Evolutionary conservation across 352 stramenopile genomes (phyloP).

Genomic region (Peronospora belbahrii): DNA sequence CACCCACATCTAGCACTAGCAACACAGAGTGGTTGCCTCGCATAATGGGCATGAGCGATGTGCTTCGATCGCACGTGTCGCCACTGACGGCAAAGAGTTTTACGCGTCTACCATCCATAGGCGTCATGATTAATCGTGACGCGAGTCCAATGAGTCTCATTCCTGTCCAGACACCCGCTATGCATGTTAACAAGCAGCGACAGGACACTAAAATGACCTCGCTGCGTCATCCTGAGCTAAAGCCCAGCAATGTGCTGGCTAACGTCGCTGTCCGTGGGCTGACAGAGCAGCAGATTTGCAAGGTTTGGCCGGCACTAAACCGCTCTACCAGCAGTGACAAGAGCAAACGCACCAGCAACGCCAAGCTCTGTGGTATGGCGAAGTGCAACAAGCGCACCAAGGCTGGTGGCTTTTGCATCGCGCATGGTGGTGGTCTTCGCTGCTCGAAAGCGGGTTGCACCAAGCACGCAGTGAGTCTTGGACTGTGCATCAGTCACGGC

Average conservation of each 20-base stretch:
- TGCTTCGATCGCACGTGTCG: constrained; percentile 41
- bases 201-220: constrained; percentile 24
- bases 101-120: constrained; percentile 53
- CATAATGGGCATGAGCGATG: constrained; percentile 55
- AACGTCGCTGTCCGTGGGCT: constrained; percentile 44
- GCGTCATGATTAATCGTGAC: constrained; percentile 58
- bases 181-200: constrained; percentile 58
- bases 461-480: constrained; percentile 77
- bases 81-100: constrained; percentile 32
- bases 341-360: constrained; percentile 42
- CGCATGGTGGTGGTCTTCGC: constrained; percentile 65
- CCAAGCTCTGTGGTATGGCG: constrained; percentile 71
- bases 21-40: constrained; percentile 35
- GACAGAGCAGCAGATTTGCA: constrained; percentile 24
- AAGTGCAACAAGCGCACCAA: constrained; percentile 78
- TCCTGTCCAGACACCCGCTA: constrained; percentile 52
- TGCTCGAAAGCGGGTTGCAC: constrained; percentile 65
- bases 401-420: constrained; percentile 72
- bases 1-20: background rate
- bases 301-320: constrained; percentile 16
- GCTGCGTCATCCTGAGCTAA: constrained; percentile 18
- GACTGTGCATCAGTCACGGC: constrained; percentile 81
- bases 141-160: constrained; percentile 37
- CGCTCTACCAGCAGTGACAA: constrained; percentile 5
- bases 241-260: constrained; percentile 34